Evolutionary conservation across 139 green algal genomes (phyloP).

Genomic region (Desmodesmus armatus): DNA sequence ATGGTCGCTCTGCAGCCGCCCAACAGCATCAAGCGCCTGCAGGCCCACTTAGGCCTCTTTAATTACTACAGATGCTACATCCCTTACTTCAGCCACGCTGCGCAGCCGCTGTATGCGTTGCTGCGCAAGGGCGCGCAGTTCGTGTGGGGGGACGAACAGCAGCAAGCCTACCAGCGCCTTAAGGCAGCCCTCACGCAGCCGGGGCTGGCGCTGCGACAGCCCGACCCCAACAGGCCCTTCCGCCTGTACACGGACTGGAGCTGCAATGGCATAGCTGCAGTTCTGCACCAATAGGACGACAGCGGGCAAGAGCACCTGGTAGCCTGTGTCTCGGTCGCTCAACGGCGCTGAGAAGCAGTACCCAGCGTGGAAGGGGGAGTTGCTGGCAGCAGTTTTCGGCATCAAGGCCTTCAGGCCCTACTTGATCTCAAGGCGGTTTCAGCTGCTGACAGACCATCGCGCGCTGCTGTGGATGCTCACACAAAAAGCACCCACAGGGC

Average conservation of each 20-base stretch:
- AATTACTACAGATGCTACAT: constrained; percentile 55
- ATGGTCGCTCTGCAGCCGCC: constrained; percentile 48
- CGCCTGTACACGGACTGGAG: constrained; percentile 42
- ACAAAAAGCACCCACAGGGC: too few species aligned
- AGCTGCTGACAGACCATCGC: too few species aligned
- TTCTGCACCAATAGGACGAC: too few species aligned
- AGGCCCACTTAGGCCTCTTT: constrained; percentile 45
- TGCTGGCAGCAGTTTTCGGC: constrained; percentile 18
- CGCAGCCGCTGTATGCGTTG: constrained; percentile 46
- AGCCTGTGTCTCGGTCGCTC: too few species aligned
- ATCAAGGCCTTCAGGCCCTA: not conserved
- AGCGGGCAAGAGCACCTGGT: too few species aligned
- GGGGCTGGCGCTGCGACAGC: not conserved
- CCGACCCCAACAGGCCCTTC: constrained; percentile 2
- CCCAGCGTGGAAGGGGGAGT: not conserved
- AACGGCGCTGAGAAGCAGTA: constrained; percentile 24
- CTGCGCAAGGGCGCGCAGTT: constrained; percentile 34
- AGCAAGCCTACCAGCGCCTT: constrained; percentile 14
- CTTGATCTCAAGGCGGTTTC: too few species aligned
- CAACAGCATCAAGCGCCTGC: constrained; percentile 41
- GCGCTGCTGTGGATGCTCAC: too few species aligned
- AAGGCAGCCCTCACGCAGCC: constrained; percentile 17
- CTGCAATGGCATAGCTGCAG: constrained; percentile 36
- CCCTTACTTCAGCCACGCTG: constrained; percentile 35
- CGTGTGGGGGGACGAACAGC: constrained; percentile 10